These are phyloP conservation scores for Daldinia eschscholtzii DNA, from an alignment of 2,329 filamentous ascomycete species.

Conservation along the genomic window DNA sequence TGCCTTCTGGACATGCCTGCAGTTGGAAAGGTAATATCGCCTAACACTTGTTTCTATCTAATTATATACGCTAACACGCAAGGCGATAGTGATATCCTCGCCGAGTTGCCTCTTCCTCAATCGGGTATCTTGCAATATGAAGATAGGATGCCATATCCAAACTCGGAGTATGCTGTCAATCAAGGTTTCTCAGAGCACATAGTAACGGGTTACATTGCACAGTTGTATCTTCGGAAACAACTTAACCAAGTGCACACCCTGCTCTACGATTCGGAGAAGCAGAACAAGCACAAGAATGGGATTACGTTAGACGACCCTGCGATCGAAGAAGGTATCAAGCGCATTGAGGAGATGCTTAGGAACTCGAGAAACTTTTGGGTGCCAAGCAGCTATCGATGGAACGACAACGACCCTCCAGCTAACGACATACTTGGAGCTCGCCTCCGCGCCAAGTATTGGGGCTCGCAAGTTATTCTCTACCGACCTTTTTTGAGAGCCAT, in stretches of 20 bases:
- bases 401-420: conserved; percentile 77
- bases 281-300: conserved; percentile 47
- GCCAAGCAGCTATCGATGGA: conserved; percentile 66
- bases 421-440: conserved; percentile 83
- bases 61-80: conserved; percentile 37
- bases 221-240: conserved; percentile 73
- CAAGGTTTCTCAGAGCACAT: conserved; percentile 63
- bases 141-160: conserved; percentile 75
- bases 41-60: not conserved
- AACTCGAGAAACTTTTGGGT: conserved; percentile 62
- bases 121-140: conserved; percentile 73
- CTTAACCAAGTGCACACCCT: conserved; percentile 72
- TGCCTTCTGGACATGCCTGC: conserved; percentile 93
- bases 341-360: conserved; percentile 61
- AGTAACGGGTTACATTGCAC: conserved; percentile 71
- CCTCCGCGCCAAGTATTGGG: conserved; percentile 93
- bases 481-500: conserved; percentile 77
- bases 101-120: conserved; percentile 78
- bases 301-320: conserved; percentile 38
- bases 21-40: conserved; percentile 80
- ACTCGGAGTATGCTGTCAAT: conserved; percentile 60
- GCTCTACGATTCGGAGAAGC: conserved; percentile 62
- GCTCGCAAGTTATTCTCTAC: conserved; percentile 89
- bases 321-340: conserved; percentile 58
- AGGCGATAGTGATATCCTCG: conserved; percentile 82